phyloP scores from a whole-genome alignment of 73 alveolate species.

The Uronychia setigera region DNA sequence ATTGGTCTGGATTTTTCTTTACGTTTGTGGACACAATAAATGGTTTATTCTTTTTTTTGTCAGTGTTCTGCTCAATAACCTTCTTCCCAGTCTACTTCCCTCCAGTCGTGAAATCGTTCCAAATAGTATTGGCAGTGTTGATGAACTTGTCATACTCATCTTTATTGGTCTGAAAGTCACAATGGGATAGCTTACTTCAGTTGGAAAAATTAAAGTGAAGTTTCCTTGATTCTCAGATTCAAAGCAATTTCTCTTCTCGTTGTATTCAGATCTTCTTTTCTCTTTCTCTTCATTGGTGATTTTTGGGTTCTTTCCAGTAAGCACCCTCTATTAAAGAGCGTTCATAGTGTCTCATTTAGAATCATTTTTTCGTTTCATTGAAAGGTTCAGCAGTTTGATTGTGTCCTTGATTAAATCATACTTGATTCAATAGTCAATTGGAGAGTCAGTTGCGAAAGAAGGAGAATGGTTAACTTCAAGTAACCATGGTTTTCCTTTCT shows the following conservation, averaged over 20 bases:
- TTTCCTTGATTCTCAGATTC: not conserved
- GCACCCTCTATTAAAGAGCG: not conserved
- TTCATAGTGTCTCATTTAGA: not conserved
- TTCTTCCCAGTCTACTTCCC: not conserved
- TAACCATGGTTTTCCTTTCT: slow-evolving; percentile 66
- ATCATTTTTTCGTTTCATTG: slow-evolving; percentile 19
- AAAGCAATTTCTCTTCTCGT: not conserved
- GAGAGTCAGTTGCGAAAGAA: slow-evolving; percentile 76
- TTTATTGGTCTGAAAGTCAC: not conserved
- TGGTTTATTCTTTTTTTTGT: not conserved
- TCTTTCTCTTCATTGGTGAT: not conserved
- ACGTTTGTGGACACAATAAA: not conserved
- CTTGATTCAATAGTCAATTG: slow-evolving; percentile 63
- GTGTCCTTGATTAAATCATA: slow-evolving; percentile 56
- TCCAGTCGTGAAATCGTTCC: slow-evolving; percentile 1
- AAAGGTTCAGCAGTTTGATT: slow-evolving; percentile 47
- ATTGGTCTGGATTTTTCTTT: not conserved
- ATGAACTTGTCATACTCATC: not conserved
- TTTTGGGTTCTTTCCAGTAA: not conserved
- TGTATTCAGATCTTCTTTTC: not conserved
- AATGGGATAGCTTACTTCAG: not conserved
- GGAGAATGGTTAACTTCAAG: slow-evolving; percentile 92
- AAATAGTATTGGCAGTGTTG: not conserved
- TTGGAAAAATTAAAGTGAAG: not conserved
- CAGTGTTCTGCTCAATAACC: not conserved